Evolutionary conservation across 257 asterid genomes (phyloP), one percentile per base, ranked within the genome.

Genomic region (Lavandula angustifolia): DNA sequence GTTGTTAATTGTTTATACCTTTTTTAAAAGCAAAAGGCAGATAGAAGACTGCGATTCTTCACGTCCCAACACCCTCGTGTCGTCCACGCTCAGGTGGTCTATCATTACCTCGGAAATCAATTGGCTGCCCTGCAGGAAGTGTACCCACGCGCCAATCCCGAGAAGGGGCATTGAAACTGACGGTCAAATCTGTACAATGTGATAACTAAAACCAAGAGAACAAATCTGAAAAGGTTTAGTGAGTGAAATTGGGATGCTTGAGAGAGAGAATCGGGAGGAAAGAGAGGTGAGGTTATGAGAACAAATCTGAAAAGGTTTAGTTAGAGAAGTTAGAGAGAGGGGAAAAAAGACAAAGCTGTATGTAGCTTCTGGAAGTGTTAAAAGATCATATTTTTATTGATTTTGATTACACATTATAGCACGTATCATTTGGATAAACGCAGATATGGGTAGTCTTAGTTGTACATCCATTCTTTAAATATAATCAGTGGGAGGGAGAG

Each of bases 201-300:
- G 47, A 54, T 35, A 67, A 57, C 72, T 66, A 70, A 78, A 71
- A 62, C 49, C 79, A 72, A 77, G 78, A 64, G n/a, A n/a, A n/a
- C n/a, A n/a, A n/a, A n/a, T n/a, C n/a, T n/a, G n/a, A n/a, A n/a
- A n/a, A n/a, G n/a, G n/a, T n/a, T n/a, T n/a, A n/a, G n/a, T n/a
- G n/a, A n/a, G n/a, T n/a, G 65, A 67, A 70, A 60, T 33, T 4
- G 4, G 43, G 47, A 46, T 59, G 56, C 1, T 38, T 0, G 5
- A 31, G 42, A 46, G 66, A 52, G 72, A 62, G 77, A 64, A 14
- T 9, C 22, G 1, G 29, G 46, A 13, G 61, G 43, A 7, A 9
- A 33, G 33, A 51, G 41, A 22, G 33, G 22, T 9, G 38, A n/a
- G 67, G 10, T 5, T 49, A 9, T 13, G 67, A 37, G 60, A 65